Conservation (phyloP, 148 eudicot genomes). For the Pharnaceum exiguum region DNA sequence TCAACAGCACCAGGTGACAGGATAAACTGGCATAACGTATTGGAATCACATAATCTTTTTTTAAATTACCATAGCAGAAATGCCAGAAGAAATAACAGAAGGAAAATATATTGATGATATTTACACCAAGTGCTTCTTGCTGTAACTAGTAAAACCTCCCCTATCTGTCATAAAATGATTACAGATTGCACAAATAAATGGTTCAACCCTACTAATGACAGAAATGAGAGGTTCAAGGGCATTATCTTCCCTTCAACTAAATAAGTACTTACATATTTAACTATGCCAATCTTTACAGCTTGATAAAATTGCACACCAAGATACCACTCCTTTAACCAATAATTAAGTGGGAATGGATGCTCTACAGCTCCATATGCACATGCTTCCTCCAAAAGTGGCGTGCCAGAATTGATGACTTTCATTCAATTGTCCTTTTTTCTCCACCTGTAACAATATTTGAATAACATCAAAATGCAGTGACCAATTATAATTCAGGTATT, state of each 20-base stretch:
- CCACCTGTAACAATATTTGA: slow-evolving; percentile 75
- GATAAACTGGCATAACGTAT: too few species aligned
- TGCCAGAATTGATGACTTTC: slow-evolving; percentile 63
- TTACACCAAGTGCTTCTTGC: not conserved
- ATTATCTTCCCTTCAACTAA: not conserved
- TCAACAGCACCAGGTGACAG: too few species aligned
- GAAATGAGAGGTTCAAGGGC: too few species aligned
- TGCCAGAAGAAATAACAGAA: too few species aligned
- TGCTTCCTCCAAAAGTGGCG: slow-evolving; percentile 88
- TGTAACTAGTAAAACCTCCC: not conserved
- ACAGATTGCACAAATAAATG: too few species aligned
- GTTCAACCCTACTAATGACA: too few species aligned
- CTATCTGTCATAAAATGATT: too few species aligned
- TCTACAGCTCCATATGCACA: slow-evolving; percentile 83
- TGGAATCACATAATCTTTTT: too few species aligned
- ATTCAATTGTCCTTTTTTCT: slow-evolving; percentile 80
- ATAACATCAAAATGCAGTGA: too few species aligned
- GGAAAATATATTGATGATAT: too few species aligned
- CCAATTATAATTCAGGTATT: too few species aligned
- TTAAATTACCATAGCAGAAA: too few species aligned
- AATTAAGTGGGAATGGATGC: slow-evolving; percentile 91
- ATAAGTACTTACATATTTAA: slow-evolving; percentile 80
- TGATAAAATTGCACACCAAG: slow-evolving; percentile 93
- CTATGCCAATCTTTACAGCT: slow-evolving; percentile 95
- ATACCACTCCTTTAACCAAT: slow-evolving; percentile 73